Percentiles rank a stretch among this genome's conserved stretches.
These are phyloP conservation scores for Blastomyces parvus DNA, from an alignment of 2,329 filamentous ascomycete species.

Conservation along the genomic window DNA sequence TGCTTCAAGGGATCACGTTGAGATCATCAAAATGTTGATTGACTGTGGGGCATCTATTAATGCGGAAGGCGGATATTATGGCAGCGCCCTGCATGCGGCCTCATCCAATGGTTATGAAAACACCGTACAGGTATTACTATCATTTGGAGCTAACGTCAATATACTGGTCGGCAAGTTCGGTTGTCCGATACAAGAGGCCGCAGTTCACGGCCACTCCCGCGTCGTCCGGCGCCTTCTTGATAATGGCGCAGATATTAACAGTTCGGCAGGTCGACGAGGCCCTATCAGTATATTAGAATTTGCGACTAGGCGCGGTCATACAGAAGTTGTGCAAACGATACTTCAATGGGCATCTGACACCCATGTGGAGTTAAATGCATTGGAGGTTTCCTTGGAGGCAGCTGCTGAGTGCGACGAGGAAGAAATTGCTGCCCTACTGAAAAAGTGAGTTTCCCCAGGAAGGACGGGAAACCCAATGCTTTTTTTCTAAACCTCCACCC, in stretches of 20 bases:
- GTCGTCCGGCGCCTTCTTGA: background rate
- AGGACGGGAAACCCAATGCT: too few species aligned
- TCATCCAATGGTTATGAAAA: conserved; percentile 19
- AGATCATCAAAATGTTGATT: background rate
- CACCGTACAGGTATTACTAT: conserved; percentile 24
- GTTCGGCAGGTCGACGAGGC: background rate
- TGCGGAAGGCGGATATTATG: conserved; percentile 4
- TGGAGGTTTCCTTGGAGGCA: background rate
- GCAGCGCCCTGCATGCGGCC: conserved; percentile 18
- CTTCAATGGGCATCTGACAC: background rate
- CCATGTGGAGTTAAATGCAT: background rate
- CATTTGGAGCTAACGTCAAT: conserved; percentile 22
- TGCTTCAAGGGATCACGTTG: background rate
- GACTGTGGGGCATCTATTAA: conserved; percentile 10
- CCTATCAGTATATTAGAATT: background rate
- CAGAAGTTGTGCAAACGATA: background rate
- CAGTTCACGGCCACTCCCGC: background rate
- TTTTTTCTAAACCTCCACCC: too few species aligned
- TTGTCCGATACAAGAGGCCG: background rate
- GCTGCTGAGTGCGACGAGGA: background rate
- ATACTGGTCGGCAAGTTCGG: background rate
- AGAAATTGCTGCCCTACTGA: background rate
- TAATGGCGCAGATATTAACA: background rate
- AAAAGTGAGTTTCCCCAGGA: background rate
- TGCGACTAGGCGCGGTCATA: background rate